Percentiles rank a stretch among this genome's conserved stretches.
These are phyloP conservation scores for Aspergillus sp. DNA, from an alignment of 2,329 filamentous ascomycete species.

Conservation along the genomic window DNA sequence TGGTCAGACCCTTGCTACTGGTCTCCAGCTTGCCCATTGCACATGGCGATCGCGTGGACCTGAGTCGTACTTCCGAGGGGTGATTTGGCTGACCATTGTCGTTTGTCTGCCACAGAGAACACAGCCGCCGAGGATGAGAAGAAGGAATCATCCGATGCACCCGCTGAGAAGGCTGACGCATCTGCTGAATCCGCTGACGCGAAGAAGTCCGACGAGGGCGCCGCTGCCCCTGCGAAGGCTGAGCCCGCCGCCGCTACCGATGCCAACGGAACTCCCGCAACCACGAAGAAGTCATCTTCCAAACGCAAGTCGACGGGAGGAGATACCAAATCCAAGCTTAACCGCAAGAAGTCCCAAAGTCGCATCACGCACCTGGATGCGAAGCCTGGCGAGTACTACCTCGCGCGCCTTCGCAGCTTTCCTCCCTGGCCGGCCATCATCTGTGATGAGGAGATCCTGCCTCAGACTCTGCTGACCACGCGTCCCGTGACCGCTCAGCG, in stretches of 20 bases:
- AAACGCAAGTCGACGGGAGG: slow-evolving; percentile 75
- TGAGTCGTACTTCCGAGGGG: slow-evolving; percentile 8
- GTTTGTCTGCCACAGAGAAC: slow-evolving; percentile 22
- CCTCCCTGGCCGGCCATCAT: slow-evolving; percentile 94
- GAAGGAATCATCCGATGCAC: slow-evolving; percentile 32
- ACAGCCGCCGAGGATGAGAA: slow-evolving; percentile 31
- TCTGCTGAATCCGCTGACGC: slow-evolving; percentile 28
- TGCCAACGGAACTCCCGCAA: slow-evolving; percentile 54
- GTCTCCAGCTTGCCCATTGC: background rate
- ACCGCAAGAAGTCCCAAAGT: slow-evolving; percentile 79
- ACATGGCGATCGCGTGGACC: slow-evolving; percentile 15
- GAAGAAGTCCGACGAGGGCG: slow-evolving; percentile 30
- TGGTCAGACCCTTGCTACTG: background rate
- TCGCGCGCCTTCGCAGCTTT: slow-evolving; percentile 92
- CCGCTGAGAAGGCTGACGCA: slow-evolving; percentile 35
- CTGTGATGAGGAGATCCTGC: slow-evolving; percentile 93
- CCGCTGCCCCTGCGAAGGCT: slow-evolving; percentile 30
- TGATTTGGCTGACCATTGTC: slow-evolving; percentile 20
- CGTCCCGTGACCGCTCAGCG: slow-evolving; percentile 84
- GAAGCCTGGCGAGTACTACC: slow-evolving; percentile 87
- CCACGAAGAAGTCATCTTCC: slow-evolving; percentile 54
- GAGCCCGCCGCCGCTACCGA: slow-evolving; percentile 37
- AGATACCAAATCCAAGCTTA: slow-evolving; percentile 73
- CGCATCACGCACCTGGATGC: slow-evolving; percentile 76
- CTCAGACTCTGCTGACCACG: slow-evolving; percentile 72